phyloP scores from a whole-genome alignment of 1,284 basidiomycete genomes.

The Pyrrhoderma noxium region DNA sequence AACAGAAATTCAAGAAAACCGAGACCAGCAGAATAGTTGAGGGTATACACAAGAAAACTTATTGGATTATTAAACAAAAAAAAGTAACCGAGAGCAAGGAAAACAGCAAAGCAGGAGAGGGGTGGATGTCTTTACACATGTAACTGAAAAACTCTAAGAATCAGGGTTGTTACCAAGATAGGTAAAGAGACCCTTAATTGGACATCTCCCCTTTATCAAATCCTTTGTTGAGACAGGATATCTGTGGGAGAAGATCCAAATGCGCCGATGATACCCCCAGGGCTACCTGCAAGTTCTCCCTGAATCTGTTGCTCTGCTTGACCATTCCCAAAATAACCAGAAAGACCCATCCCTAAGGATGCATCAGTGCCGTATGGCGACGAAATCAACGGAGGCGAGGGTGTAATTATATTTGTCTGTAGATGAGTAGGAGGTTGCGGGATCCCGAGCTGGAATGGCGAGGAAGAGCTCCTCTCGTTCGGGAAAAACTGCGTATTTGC shows the following conservation, averaged over 20 bases:
- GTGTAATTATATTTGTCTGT: slow-evolving; percentile 12
- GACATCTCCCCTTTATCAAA: slow-evolving; percentile 9
- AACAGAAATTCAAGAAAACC: not conserved
- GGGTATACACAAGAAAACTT: not conserved
- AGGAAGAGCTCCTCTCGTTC: not conserved
- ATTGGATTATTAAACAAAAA: not conserved
- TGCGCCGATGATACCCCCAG: not conserved
- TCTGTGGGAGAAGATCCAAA: slow-evolving; percentile 4
- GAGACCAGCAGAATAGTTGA: not conserved
- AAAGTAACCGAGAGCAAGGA: not conserved
- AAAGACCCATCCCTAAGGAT: slow-evolving; percentile 5
- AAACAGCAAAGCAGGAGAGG: not conserved
- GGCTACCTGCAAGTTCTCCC: not conserved
- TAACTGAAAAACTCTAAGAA: not conserved
- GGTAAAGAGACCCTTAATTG: no score
- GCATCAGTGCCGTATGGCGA: slow-evolving; percentile 13
- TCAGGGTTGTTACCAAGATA: not conserved
- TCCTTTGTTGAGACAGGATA: not conserved
- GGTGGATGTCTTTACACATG: no score
- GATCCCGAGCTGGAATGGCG: slow-evolving; percentile 4
- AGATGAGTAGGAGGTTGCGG: slow-evolving; percentile 2
- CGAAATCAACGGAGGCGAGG: slow-evolving; percentile 15
- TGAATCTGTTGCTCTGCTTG: slow-evolving; percentile 1
- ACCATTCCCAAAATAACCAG: slow-evolving; percentile 6
- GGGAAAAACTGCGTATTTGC: slow-evolving; percentile 8